Evolutionary conservation across 371 early-diverging fungal genomes (phyloP), one percentile per base, ranked within the genome.

Genomic region (Mortierella sp.): DNA sequence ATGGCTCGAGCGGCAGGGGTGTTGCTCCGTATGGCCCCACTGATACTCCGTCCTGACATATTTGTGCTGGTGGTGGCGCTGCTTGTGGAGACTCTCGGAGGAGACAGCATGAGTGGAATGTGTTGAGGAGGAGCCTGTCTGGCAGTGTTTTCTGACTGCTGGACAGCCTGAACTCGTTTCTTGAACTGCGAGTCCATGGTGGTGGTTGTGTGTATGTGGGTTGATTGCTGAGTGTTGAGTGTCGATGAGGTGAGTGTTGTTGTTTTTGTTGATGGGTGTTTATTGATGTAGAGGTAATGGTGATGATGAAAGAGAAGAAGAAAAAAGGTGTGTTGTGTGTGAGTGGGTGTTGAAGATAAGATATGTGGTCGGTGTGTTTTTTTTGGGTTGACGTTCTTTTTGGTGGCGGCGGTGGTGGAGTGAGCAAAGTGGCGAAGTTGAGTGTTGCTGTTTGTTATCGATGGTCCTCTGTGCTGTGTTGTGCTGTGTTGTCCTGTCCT

Each of bases 131-230:
- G 66, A 9, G 41, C 29, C 22, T 48, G 43, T 11, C 67, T 53
- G 58, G 68, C 68, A 9, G 45, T 41, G n/a, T n/a, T 66, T 24
- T 73, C 52, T 24, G 64, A 26, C 71, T 73, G 75, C 47, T 75
- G 75, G 10, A 45, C 43, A 8, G 76, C 76, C 45, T 74, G 64
- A 50, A 75, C 69, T 41, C 75, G 68, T 61, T 68, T 72, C 64
- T 71, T 74, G 48, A 80, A 74, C 48, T 67, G 72, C 5, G 68
- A 40, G 34, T 78, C 73, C 78, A 78, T 78, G 43, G 26, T 16
- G 16, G 14, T 43, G 19, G 29, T 7, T 13, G n/a, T 55, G 34
- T 55, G 55, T 31, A 10, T 14, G 50, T 8, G 4, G 31, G n/a
- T n/a, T 31, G 34, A 8, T 29, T 4, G 55, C 26, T 55, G 34